Base-by-base conservation (phyloP, 176 grass and related monocot species). In the Guadua angustifolia region DNA sequence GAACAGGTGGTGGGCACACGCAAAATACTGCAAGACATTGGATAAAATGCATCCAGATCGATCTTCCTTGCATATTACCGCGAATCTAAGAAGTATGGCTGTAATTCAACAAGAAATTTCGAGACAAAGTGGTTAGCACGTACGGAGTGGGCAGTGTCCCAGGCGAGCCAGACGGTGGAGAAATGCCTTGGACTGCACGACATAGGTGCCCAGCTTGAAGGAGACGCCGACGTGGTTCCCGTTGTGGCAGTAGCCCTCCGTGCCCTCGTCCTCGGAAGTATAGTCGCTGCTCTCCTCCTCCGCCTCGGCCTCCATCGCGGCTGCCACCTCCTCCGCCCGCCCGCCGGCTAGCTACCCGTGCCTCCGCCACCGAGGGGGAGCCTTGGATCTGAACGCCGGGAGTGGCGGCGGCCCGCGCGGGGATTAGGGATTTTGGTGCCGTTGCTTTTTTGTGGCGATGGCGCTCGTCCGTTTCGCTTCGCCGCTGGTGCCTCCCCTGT, bases 241-340 rank as follows among this genome's bases (percentile, higher is more conserved):
- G 40, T 93, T 93, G 26, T 89, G 88, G 39, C 97, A 89, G 83
- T 99, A 99, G 82, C 96, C 97, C 74, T 96, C 97, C 43, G 88
- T 94, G 69, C 93, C 93, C 88, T n/a, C 97, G 77, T 99, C 97
- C 89, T 99, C 97, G 59, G 97, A 99, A n/a, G n/a, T n/a, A n/a
- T n/a, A n/a, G n/a, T n/a, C n/a, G n/a, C n/a, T n/a, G n/a, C n/a
- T n/a, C n/a, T n/a, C n/a, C n/a, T n/a, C n/a, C n/a, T n/a, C n/a
- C n/a, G n/a, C n/a, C n/a, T n/a, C n/a, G n/a, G n/a, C n/a, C n/a
- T n/a, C n/a, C n/a, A n/a, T n/a, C n/a, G n/a, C n/a, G n/a, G n/a
- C n/a, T n/a, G n/a, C n/a, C n/a, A n/a, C n/a, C n/a, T n/a, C n/a
- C n/a, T n/a, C n/a, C n/a, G n/a, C n/a, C n/a, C n/a, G n/a, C n/a